Evolutionary conservation across 108 stramenopile genomes (phyloP), one percentile per base, ranked within the genome.

Genomic region (Nitzschia inconspicua): DNA sequence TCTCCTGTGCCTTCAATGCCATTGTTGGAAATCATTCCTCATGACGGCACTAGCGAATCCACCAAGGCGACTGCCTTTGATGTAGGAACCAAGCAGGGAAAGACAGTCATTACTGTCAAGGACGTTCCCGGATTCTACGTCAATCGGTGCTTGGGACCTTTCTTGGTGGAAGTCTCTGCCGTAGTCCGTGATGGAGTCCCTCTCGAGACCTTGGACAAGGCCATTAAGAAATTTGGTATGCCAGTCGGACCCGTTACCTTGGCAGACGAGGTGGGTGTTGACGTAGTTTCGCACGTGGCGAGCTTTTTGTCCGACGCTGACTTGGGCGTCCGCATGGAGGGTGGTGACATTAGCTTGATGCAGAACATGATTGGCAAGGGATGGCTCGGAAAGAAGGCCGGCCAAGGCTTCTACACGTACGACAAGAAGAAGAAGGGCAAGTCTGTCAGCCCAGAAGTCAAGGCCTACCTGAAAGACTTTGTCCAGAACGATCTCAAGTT

Each of bases 71-170:
- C 89, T 5, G 96, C 98, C 3, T 91, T 94, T 65, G 84, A 91
- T 46, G 95, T 99, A 41, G 99, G 99, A 23, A 89, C 81, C 35
- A 96, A 96, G 73, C 99, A 99, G 68, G 99, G 99, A 35, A 99
- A 99, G 77, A 98, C 98, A 4, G 93, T 91, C 57, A 95, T 99
- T 49, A 79, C 95, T 34, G 97, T 97, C 44, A 97, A 97, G 77
- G 99, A 99, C 68, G 98, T 98, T 14, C 98, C 99, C 6, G 99
- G 99, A 37, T 99, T 99, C 72, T 99, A 96, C 71, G 99, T 99
- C 30, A 99, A 99, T 78, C 80, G 99, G 26, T 98, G 96, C 70
- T 75, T 99, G 53, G 98, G 95, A n/a, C 97, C 99, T 5, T 96
- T 94, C 66, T 76, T 98, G 44, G 85, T 95, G 16, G 97, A 98